Evolutionary conservation across 2,329 filamentous ascomycete species (phyloP).

Genomic region (Rasamsonia emersonii): DNA sequence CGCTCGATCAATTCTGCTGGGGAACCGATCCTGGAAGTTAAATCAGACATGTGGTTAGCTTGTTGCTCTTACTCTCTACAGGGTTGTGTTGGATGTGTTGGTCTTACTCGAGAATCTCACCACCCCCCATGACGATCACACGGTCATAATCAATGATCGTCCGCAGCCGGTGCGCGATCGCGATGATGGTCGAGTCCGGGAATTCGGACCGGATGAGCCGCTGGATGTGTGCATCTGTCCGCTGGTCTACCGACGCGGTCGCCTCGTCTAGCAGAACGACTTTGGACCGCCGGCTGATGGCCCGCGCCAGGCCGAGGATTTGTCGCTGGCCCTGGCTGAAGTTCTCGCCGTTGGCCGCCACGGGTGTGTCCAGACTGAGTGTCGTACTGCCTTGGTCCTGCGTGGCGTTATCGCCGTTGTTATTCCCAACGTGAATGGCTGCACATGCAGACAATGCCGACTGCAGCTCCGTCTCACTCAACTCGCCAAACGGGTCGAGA

Average conservation of each 20-base stretch:
- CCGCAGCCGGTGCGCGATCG: slow-evolving; percentile 57
- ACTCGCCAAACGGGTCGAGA: slow-evolving; percentile 50
- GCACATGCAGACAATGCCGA: slow-evolving; percentile 21
- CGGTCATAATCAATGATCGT: slow-evolving; percentile 55
- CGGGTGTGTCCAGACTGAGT: slow-evolving; percentile 40
- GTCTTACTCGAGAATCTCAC: slow-evolving; percentile 44
- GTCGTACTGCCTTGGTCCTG: slow-evolving; percentile 7
- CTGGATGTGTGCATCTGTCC: slow-evolving; percentile 52
- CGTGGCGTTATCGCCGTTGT: slow-evolving; percentile 10
- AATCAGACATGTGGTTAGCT: neutral
- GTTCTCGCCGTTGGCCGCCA: slow-evolving; percentile 46
- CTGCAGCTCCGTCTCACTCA: slow-evolving; percentile 40
- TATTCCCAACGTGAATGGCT: slow-evolving; percentile 23
- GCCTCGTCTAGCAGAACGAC: slow-evolving; percentile 55
- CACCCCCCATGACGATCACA: slow-evolving; percentile 49
- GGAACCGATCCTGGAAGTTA: slow-evolving; percentile 18
- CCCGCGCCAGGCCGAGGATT: slow-evolving; percentile 52
- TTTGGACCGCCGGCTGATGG: slow-evolving; percentile 52
- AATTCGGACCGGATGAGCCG: slow-evolving; percentile 46
- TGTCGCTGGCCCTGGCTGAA: slow-evolving; percentile 52
- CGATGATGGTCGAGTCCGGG: slow-evolving; percentile 50
- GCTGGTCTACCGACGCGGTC: slow-evolving; percentile 54
- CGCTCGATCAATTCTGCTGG: slow-evolving; percentile 13
- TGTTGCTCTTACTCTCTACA: neutral
- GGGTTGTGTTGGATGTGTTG: neutral